Base-by-base conservation (phyloP, 495 filamentous ascomycete species). In the Terfezia boudieri region DNA sequence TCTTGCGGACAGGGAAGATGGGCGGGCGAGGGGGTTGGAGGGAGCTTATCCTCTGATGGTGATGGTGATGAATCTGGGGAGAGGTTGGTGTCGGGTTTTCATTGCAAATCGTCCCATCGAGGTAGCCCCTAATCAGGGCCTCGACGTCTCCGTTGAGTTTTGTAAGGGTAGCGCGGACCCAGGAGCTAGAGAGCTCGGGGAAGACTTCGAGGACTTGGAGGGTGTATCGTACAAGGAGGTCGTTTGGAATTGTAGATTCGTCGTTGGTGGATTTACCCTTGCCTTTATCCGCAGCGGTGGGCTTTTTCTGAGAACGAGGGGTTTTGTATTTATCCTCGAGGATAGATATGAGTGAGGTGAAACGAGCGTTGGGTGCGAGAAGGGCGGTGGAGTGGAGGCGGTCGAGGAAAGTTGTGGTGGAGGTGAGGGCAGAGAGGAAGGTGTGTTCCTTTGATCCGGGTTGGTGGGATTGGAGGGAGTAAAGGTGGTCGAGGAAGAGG, bases 1-100 rank as follows among this genome's bases (percentile, higher is more conserved):
- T 90, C 37, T 72, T 75, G 46, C 80, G 73, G 46, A 66, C 50
- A 20, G 67, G 65, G 7, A 69, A 56, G 64, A 61, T 35, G 56
- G 36, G 26, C 26, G 38, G 61, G 59, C 36, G 57, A 62, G 8
- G 67, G 61, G 36, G 64, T 65, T 46, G 41, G 12, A 46, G 26
- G 26, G 26, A 32, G 41, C 17, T 6, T 14, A 1, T 14, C 14
- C 41, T 4, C 14, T 46, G 55, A 37, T 57, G 66, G 67, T 32
- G 73, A 69, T 22, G 72, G 68, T 53, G 73, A 64, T 23, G 52
- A 8, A 37, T 37, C 36, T 23, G 58, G 56, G 36, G 59, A 41
- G 16, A 51, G 16, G 41, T 46, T 4, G 17, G 8, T 14, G 41
- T 20, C 4, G 41, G 12, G 41, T 46, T 46, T 46, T 20, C 41